Percentiles rank a stretch among this genome's conserved stretches.
Conservation (phyloP, 495 filamentous ascomycete genomes). For the Venustampulla echinocandica region DNA sequence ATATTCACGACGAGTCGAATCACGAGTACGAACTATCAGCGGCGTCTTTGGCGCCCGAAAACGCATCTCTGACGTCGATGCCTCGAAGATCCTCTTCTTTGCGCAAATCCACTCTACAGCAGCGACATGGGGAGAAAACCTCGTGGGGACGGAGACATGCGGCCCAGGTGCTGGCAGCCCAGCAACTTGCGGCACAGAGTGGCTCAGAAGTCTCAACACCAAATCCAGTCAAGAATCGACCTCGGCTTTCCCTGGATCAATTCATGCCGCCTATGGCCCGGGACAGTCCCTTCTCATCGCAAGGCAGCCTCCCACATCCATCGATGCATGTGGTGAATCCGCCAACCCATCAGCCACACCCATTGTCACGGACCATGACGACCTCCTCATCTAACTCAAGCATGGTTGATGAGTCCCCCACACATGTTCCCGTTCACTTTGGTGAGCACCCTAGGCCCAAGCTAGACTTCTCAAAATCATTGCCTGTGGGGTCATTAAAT, state of each 20-base stretch:
- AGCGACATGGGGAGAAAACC: conserved; percentile 59
- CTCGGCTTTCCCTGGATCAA: conserved; percentile 70
- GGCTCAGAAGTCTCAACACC: conserved; percentile 40
- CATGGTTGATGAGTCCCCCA: conserved; percentile 65
- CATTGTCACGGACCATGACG: conserved; percentile 74
- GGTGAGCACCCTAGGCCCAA: conserved; percentile 41
- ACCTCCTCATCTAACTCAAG: conserved; percentile 78
- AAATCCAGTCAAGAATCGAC: conserved; percentile 40
- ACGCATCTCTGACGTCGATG: conserved; percentile 24
- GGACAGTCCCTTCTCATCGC: conserved; percentile 54
- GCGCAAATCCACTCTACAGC: conserved; percentile 78
- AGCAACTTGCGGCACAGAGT: conserved; percentile 12
- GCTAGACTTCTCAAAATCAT: conserved; percentile 69
- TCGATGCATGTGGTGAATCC: conserved; percentile 42
- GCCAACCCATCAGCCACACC: conserved; percentile 56
- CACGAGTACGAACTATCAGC: conserved; percentile 27
- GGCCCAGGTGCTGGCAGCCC: conserved; percentile 34
- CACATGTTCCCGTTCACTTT: conserved; percentile 51
- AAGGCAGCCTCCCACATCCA: conserved; percentile 42
- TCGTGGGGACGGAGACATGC: conserved; percentile 44
- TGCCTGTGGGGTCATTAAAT: conserved; percentile 58
- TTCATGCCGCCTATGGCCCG: conserved; percentile 50
- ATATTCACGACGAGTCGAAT: conserved; percentile 37
- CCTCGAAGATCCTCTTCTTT: conserved; percentile 58
- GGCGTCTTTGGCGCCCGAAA: conserved; percentile 13